Percentiles rank a stretch among this genome's conserved stretches.
phyloP scores from a whole-genome alignment of 225 moss, liverwort and hornwort genomes.

The Marchantia paleacea region DNA sequence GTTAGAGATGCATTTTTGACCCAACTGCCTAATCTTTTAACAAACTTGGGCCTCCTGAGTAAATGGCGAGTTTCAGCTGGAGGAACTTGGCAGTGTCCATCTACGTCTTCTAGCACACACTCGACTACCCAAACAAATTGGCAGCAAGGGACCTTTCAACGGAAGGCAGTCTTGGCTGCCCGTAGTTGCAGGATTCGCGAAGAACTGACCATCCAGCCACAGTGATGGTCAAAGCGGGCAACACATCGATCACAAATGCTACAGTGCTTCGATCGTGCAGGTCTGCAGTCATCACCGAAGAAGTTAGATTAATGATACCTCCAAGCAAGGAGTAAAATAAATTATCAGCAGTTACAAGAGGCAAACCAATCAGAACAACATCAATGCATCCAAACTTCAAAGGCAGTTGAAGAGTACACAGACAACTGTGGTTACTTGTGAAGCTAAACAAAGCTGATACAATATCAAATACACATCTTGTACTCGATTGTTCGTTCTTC shows the following conservation, averaged over 20 bases:
- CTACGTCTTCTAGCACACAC: slow-evolving; percentile 10
- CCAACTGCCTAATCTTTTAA: not conserved
- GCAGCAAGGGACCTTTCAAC: slow-evolving; percentile 59
- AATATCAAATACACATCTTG: not conserved
- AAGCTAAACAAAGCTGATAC: not conserved
- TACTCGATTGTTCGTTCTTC: not conserved
- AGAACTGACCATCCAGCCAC: slow-evolving; percentile 98
- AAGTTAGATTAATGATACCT: not conserved
- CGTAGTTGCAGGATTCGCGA: slow-evolving; percentile 47
- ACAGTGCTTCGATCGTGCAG: slow-evolving; percentile 98
- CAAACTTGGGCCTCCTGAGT: not conserved
- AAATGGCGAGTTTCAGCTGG: not conserved
- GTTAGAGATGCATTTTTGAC: slow-evolving; percentile 12
- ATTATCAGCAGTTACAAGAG: not conserved
- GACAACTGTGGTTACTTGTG: not conserved
- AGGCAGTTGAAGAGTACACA: not conserved
- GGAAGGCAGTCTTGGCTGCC: slow-evolving; percentile 48
- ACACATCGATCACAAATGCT: slow-evolving; percentile 94
- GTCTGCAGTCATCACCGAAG: slow-evolving; percentile 43
- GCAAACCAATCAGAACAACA: not conserved
- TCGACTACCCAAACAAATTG: slow-evolving; percentile 39
- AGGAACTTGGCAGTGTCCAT: not conserved
- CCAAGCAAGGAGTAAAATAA: not conserved
- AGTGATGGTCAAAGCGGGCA: slow-evolving; percentile 99
- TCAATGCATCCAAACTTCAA: not conserved